phyloP scores from a whole-genome alignment of 768 basidiomycete species.

The Fibroporia radiculosa region DNA sequence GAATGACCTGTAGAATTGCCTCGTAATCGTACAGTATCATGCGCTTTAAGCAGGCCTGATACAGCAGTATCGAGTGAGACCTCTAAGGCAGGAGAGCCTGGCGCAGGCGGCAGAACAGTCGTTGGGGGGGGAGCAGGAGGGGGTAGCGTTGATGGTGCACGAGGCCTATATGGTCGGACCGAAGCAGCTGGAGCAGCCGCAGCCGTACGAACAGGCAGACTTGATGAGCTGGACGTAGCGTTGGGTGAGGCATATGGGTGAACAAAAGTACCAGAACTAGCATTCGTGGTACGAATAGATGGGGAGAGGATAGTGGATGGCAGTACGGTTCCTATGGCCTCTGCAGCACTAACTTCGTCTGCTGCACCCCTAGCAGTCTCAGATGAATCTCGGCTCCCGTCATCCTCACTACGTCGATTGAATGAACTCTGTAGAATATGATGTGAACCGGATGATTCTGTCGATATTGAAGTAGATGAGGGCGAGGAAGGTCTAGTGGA shows the following conservation, averaged over 20 bases:
- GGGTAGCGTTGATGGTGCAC: slow-evolving; percentile 53
- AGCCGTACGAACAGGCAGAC: too few species aligned
- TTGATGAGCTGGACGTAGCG: too few species aligned
- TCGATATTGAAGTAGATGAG: slow-evolving; percentile 38
- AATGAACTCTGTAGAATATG: background rate
- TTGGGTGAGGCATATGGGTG: slow-evolving; percentile 17
- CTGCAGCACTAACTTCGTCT: slow-evolving; percentile 1
- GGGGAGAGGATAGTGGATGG: slow-evolving; percentile 2
- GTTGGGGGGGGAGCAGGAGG: slow-evolving; percentile 61
- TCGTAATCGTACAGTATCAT: slow-evolving; percentile 32
- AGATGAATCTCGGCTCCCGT: slow-evolving; percentile 3
- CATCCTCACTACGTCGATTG: slow-evolving; percentile 8
- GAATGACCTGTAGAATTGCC: slow-evolving; percentile 46
- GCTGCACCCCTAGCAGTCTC: background rate
- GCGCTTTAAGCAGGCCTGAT: slow-evolving; percentile 26
- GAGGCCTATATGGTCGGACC: slow-evolving; percentile 27
- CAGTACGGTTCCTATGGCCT: slow-evolving; percentile 2
- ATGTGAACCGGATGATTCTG: slow-evolving; percentile 2
- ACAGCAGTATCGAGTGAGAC: slow-evolving; percentile 24
- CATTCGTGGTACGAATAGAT: slow-evolving; percentile 2
- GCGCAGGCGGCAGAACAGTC: slow-evolving; percentile 53
- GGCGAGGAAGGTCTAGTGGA: slow-evolving; percentile 46
- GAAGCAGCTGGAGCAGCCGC: background rate
- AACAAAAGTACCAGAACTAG: slow-evolving; percentile 4
- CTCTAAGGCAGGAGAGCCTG: slow-evolving; percentile 24